Base-by-base conservation (phyloP, 805 yeast genomes). In the Starmerella tilneyi region DNA sequence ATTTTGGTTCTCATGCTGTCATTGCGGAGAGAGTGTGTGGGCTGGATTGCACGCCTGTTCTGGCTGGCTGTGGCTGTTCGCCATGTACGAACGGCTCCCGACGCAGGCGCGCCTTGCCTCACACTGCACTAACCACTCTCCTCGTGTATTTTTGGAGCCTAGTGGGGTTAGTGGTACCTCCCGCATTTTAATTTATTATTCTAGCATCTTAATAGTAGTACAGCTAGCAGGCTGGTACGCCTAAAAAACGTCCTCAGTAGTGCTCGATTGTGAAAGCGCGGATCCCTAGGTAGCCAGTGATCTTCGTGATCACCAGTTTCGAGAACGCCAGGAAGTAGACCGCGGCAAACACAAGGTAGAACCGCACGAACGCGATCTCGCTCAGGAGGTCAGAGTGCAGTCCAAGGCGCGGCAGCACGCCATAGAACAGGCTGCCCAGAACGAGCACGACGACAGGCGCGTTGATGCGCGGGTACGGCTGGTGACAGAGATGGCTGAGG, bases 401-500 rank as follows among this genome's bases (percentile, higher is more conserved):
- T 51, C 65, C 85, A 78, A 19, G 63, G 50, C 21, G 68, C 5
- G 55, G 96, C 82, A 48, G 78, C 63, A 50, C 37, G 21, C 62
- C 63, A 53, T 65, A 66, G 26, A 64, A 40, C 6, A 67, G 16
- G 4, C 67, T 55, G 7, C 68, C 71, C 5, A 53, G 38, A 23
- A 56, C 44, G 17, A 65, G 52, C 9, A 68, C 62, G 13, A 76
- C 66, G 70, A 78, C 72, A 4, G 94, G 83, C 24, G 82, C 70
- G 41, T 84, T 82, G 52, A 73, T 56, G 59, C 68, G 66, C 28
- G 98, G 98, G 70, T 83, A 89, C 12, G 67, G 64, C 61, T 85
- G 95, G 43, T 75, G 28, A 9, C 97, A 86, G 56, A 89, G 73
- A 62, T 92, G 97, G 11, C 84, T 85, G 50, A 84, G 71, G 58